Evolutionary conservation across 768 basidiomycete genomes (phyloP).

Genomic region (Amyloporia xantha): DNA sequence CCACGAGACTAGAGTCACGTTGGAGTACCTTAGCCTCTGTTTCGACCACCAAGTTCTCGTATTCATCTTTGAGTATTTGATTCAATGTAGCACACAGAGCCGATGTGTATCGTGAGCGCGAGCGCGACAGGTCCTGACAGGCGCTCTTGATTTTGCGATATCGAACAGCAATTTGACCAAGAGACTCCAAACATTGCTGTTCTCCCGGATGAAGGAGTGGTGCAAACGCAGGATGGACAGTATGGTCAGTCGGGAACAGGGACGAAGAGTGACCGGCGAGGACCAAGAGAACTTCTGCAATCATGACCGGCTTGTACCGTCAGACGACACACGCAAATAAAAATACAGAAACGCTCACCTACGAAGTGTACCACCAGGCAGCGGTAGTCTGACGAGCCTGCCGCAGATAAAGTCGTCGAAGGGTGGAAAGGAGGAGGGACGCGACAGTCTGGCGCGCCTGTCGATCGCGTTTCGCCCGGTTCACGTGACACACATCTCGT

Average conservation of each 20-base stretch:
- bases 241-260: slow-evolving; percentile 59
- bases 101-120: slow-evolving; percentile 70
- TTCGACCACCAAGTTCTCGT: slow-evolving; percentile 70
- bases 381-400: too few relatives aligned
- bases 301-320: slow-evolving; percentile 43
- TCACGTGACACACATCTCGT: background rate
- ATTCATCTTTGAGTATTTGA: slow-evolving; percentile 71
- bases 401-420: too few relatives aligned
- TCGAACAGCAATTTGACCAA: slow-evolving; percentile 67
- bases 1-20: slow-evolving; percentile 71
- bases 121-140: slow-evolving; percentile 43
- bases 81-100: slow-evolving; percentile 70
- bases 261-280: slow-evolving; percentile 86
- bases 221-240: slow-evolving; percentile 55
- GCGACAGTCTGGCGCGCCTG: background rate
- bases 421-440: too few relatives aligned
- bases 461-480: background rate
- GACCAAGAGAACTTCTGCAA: slow-evolving; percentile 81
- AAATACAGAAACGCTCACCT: too few relatives aligned
- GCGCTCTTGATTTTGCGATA: slow-evolving; percentile 67
- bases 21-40: slow-evolving; percentile 76
- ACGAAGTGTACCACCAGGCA: too few relatives aligned
- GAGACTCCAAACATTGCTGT: slow-evolving; percentile 72
- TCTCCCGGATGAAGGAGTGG: slow-evolving; percentile 87
- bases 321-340: too few relatives aligned